A percentile compares a stretch with the other conserved stretches of the same genome.
These are phyloP conservation scores for Pseudocercospora musae DNA, from an alignment of 2,329 filamentous ascomycete genomes.

Conservation along the genomic window DNA sequence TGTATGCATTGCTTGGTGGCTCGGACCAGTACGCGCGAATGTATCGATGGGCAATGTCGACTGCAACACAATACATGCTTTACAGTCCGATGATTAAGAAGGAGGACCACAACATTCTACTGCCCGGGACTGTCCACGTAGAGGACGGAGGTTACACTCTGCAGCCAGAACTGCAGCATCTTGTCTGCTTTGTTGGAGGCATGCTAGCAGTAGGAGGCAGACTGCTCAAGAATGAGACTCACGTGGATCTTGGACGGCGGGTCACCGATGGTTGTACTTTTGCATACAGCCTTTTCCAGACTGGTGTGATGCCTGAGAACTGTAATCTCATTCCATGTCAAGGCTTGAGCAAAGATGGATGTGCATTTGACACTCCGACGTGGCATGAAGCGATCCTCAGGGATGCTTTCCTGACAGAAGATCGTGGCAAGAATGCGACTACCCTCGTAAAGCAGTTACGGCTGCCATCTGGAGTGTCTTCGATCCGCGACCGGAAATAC, in stretches of 20 bases:
- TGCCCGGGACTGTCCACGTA: conserved; percentile 47
- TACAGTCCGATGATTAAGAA: conserved; percentile 45
- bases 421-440: conserved; percentile 26
- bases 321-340: conserved; percentile 50
- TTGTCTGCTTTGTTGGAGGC: conserved; percentile 68
- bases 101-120: conserved; percentile 41
- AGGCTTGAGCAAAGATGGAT: conserved; percentile 34
- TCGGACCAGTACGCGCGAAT: conserved; percentile 41
- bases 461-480: conserved; percentile 55
- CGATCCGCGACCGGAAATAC: conserved; percentile 57
- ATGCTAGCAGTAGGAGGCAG: conserved; percentile 66
- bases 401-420: conserved; percentile 20
- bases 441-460: conserved; percentile 42
- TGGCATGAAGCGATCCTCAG: conserved; percentile 43
- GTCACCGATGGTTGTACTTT: conserved; percentile 63
- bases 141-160: conserved; percentile 27
- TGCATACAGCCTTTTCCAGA: conserved; percentile 56
- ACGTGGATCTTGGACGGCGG: conserved; percentile 55
- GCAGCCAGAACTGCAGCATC: conserved; percentile 53
- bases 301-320: conserved; percentile 61
- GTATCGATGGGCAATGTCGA: conserved; percentile 47
- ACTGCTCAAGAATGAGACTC: conserved; percentile 54
- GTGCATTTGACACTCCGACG: conserved; percentile 47
- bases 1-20: conserved; percentile 30
- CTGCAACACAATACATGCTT: conserved; percentile 45